A percentile compares a stretch with the other conserved stretches of the same genome.
Evolutionary conservation across 2,329 filamentous ascomycete species (phyloP).

Genomic region (Thelonectria olida): DNA sequence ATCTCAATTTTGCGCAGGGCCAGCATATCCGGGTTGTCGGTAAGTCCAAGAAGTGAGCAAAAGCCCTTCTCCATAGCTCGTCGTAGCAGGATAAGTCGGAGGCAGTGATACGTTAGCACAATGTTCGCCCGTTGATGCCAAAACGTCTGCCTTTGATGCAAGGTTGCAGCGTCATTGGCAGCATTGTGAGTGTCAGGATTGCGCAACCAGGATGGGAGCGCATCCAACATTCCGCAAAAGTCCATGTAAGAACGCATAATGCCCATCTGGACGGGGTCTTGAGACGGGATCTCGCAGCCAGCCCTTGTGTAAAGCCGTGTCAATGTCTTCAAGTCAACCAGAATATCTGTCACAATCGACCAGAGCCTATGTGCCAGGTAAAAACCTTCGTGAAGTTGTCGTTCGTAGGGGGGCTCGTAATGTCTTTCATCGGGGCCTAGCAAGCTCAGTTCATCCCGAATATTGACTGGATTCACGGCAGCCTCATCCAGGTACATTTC

Average conservation of each 20-base stretch:
- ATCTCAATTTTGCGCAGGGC: slow-evolving; percentile 23
- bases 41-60: slow-evolving; percentile 17
- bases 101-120: slow-evolving; percentile 22
- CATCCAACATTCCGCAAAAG: slow-evolving; percentile 19
- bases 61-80: slow-evolving; percentile 10
- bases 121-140: slow-evolving; percentile 22
- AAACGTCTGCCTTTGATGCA: slow-evolving; percentile 12
- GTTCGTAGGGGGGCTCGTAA: slow-evolving; percentile 11
- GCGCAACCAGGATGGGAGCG: slow-evolving; percentile 16
- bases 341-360: slow-evolving; percentile 12
- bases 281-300: background rate
- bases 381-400: slow-evolving; percentile 12
- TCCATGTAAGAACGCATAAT: slow-evolving; percentile 21
- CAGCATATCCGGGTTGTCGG: slow-evolving; percentile 12
- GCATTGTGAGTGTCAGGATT: slow-evolving; percentile 4
- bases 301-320: background rate
- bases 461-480: background rate
- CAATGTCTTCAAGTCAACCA: slow-evolving; percentile 13
- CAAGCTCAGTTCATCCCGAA: background rate
- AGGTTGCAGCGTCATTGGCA: background rate
- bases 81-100: slow-evolving; percentile 10
- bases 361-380: slow-evolving; percentile 10
- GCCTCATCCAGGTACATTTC: slow-evolving; percentile 12
- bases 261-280: slow-evolving; percentile 4
- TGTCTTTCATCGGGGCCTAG: background rate